Conservation (phyloP, 129 eudicot species). For the Chrysanthemum makinoi region DNA sequence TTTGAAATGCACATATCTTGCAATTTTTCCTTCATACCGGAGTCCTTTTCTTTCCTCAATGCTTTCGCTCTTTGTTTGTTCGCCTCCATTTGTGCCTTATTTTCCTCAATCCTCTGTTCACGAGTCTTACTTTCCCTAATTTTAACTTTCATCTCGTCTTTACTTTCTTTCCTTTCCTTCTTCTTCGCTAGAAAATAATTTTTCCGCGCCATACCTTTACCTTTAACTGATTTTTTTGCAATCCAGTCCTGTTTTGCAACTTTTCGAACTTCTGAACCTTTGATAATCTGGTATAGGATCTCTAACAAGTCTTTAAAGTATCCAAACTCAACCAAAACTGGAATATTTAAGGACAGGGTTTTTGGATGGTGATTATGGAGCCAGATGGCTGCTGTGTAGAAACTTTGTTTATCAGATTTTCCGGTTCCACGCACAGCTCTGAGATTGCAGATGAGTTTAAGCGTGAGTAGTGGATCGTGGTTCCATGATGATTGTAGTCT, state of each 20-base stretch:
- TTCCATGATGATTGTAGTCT: conserved; percentile 6
- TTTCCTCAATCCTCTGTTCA: too few relatives aligned
- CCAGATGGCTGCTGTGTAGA: conserved; percentile 45
- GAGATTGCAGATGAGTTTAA: conserved; percentile 40
- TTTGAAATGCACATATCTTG: neutral
- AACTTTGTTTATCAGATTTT: conserved; percentile 34
- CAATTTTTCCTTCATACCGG: neutral
- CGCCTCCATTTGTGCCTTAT: too few relatives aligned
- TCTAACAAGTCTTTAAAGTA: conserved; percentile 43
- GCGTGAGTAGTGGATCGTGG: conserved; percentile 12
- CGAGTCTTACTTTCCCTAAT: too few relatives aligned
- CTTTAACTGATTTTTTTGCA: conserved; percentile 16
- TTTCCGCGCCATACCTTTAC: conserved; percentile 8
- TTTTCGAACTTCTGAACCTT: conserved; percentile 25
- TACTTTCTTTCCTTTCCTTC: neutral
- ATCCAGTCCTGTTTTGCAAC: conserved; percentile 21
- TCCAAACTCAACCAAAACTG: conserved; percentile 39
- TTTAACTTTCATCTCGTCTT: conserved; percentile 10
- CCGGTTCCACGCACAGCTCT: conserved; percentile 29
- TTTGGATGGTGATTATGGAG: conserved; percentile 42
- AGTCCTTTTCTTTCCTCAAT: neutral
- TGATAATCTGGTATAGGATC: conserved; percentile 35
- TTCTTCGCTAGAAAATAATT: conserved; percentile 16
- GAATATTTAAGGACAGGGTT: conserved; percentile 37
- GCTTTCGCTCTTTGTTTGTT: neutral